These are phyloP conservation scores for Tulasnella sp. DNA, from an alignment of 768 basidiomycete species.

Conservation along the genomic window DNA sequence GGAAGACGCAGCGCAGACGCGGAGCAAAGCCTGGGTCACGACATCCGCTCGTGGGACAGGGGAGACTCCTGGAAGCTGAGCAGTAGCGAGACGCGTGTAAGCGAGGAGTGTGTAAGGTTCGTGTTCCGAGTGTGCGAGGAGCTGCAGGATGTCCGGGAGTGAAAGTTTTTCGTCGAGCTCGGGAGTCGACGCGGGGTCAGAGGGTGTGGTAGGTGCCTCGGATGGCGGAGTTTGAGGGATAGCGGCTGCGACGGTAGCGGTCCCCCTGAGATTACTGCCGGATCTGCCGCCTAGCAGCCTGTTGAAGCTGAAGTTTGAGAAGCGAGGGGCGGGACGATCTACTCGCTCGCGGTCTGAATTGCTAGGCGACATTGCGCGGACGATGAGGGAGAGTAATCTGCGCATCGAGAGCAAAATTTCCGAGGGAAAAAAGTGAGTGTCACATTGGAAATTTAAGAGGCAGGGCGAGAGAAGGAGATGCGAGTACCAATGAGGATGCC, in stretches of 20 bases:
- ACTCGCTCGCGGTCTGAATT: not conserved
- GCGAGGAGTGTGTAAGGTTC: not conserved
- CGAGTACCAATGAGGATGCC: not conserved
- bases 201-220: not conserved
- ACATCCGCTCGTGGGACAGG: slow-evolving; percentile 5
- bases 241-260: not conserved
- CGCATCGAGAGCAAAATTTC: not conserved
- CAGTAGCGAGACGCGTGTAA: slow-evolving; percentile 2
- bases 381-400: not conserved
- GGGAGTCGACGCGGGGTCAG: not conserved
- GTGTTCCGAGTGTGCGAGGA: not conserved
- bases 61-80: not conserved
- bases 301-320: slow-evolving; percentile 9
- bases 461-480: not conserved
- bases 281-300: not conserved
- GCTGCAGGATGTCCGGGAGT: not conserved
- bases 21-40: slow-evolving; percentile 2
- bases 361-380: not conserved
- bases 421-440: not conserved
- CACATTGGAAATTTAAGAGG: not conserved
- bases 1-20: not conserved
- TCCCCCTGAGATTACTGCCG: not conserved
- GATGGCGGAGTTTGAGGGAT: not conserved
- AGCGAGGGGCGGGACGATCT: slow-evolving; percentile 1
- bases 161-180: not conserved